Evolutionary conservation across 1,284 basidiomycete species (phyloP).

Genomic region (Tausonia pullulans): DNA sequence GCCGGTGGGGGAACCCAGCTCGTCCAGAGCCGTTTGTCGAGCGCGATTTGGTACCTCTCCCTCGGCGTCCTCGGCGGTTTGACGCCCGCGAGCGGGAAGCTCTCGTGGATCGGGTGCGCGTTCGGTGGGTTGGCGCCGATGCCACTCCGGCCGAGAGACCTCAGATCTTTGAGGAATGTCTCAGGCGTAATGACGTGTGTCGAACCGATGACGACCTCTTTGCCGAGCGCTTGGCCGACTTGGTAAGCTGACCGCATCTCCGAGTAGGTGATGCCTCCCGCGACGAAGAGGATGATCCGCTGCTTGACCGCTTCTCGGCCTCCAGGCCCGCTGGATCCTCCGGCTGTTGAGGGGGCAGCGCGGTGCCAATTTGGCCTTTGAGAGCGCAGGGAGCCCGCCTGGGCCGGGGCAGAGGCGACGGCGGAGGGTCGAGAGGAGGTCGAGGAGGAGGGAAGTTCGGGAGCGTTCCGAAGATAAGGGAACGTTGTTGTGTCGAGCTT

Average conservation of each 20-base stretch:
- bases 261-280: slow-evolving; percentile 92
- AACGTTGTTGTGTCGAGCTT: slow-evolving; percentile 69
- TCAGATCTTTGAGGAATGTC: slow-evolving; percentile 73
- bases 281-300: slow-evolving; percentile 81
- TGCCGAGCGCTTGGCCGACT: slow-evolving; percentile 59
- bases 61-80: slow-evolving; percentile 40
- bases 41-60: slow-evolving; percentile 27
- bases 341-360: slow-evolving; percentile 27
- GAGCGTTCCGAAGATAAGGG: slow-evolving; percentile 78
- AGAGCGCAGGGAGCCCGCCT: slow-evolving; percentile 63
- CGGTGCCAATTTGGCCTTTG: slow-evolving; percentile 69
- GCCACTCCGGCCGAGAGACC: slow-evolving; percentile 66
- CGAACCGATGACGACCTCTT: slow-evolving; percentile 91
- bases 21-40: slow-evolving; percentile 34
- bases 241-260: slow-evolving; percentile 85
- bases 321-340: slow-evolving; percentile 22
- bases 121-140: slow-evolving; percentile 57
- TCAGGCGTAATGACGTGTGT: slow-evolving; percentile 78
- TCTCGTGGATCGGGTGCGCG: slow-evolving; percentile 46
- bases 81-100: slow-evolving; percentile 53
- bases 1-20: slow-evolving; percentile 32
- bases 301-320: slow-evolving; percentile 51
- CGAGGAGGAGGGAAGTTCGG: slow-evolving; percentile 42
- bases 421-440: slow-evolving; percentile 17
- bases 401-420: slow-evolving; percentile 15